phyloP scores from a whole-genome alignment of 495 filamentous ascomycete genomes.

The Aspergillus wentii region DNA sequence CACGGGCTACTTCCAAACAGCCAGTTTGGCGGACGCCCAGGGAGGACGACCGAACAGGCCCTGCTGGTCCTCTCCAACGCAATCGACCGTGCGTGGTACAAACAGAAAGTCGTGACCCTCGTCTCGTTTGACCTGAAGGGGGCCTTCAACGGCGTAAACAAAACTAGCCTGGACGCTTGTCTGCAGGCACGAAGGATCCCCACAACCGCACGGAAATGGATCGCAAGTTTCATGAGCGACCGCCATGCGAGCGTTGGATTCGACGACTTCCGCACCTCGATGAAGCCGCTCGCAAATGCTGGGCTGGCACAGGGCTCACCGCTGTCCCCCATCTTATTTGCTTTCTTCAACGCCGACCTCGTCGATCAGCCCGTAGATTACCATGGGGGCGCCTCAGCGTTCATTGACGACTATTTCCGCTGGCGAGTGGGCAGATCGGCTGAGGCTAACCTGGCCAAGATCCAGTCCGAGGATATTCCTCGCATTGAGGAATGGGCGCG shows the following conservation, averaged over 20 bases:
- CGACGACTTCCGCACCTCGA: conserved; percentile 15
- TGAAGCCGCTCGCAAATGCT: conserved; percentile 10
- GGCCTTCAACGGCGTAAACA: conserved; percentile 25
- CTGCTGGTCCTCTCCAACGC: conserved; percentile 17
- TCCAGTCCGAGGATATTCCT: conserved; percentile 15
- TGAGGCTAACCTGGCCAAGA: conserved; percentile 14
- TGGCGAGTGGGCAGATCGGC: conserved; percentile 11
- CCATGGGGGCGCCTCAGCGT: conserved; percentile 15
- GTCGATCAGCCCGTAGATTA: conserved; percentile 16
- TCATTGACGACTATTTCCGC: conserved; percentile 22
- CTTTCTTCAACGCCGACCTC: conserved; percentile 23
- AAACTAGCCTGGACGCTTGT: conserved; percentile 13
- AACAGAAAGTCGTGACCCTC: conserved; percentile 13
- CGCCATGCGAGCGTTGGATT: conserved; percentile 17
- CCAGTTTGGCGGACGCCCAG: conserved; percentile 20
- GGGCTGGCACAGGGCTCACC: conserved; percentile 23
- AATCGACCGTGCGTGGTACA: conserved; percentile 20
- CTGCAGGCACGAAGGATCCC: conserved; percentile 18
- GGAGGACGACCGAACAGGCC: conserved; percentile 17
- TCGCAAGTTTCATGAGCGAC: conserved; percentile 19
- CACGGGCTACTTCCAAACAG: conserved; percentile 18
- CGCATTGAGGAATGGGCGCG: conserved; percentile 14
- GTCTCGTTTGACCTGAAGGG: conserved; percentile 24
- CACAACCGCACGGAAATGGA: conserved; percentile 12
- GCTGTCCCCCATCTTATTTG: conserved; percentile 21